Evolutionary conservation across 2,329 filamentous ascomycete species (phyloP).

Genomic region (Venturiaceae sp.): DNA sequence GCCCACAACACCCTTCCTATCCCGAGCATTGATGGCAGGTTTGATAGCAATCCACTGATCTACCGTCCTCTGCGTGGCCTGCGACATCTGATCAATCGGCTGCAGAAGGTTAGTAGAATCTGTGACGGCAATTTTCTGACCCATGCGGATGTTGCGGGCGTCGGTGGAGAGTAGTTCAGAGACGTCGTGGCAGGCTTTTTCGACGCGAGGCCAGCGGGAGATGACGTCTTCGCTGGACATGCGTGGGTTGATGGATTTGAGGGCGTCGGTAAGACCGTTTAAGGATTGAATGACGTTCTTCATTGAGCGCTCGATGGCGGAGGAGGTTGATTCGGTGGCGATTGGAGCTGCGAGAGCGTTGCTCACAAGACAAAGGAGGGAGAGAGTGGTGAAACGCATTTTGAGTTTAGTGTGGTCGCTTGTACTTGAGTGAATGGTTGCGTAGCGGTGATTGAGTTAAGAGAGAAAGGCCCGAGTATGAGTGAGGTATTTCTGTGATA

Average conservation of each 20-base stretch:
- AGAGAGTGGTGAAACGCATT: background rate
- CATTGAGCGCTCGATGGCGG: background rate
- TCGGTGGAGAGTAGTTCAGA: background rate
- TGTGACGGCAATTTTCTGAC: background rate
- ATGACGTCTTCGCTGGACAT: background rate
- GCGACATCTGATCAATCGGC: background rate
- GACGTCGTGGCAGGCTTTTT: background rate
- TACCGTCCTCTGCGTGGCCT: background rate
- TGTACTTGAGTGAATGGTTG: background rate
- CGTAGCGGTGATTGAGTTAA: too few species aligned
- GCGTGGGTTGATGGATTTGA: background rate
- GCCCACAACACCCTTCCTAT: background rate
- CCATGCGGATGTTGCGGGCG: background rate
- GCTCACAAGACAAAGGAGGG: background rate
- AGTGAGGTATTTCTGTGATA: too few species aligned
- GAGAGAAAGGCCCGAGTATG: too few species aligned
- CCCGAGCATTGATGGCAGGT: background rate
- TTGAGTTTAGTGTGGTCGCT: background rate
- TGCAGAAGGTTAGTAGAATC: background rate
- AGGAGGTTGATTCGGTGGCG: background rate
- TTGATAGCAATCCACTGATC: background rate
- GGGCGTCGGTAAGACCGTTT: background rate
- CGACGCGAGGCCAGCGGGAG: background rate
- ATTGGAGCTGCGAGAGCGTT: background rate
- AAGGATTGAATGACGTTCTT: background rate